Percentiles rank a stretch among this genome's conserved stretches.
These are phyloP conservation scores for Cairneyella variabilis DNA, from an alignment of 495 filamentous ascomycete genomes.

Conservation along the genomic window DNA sequence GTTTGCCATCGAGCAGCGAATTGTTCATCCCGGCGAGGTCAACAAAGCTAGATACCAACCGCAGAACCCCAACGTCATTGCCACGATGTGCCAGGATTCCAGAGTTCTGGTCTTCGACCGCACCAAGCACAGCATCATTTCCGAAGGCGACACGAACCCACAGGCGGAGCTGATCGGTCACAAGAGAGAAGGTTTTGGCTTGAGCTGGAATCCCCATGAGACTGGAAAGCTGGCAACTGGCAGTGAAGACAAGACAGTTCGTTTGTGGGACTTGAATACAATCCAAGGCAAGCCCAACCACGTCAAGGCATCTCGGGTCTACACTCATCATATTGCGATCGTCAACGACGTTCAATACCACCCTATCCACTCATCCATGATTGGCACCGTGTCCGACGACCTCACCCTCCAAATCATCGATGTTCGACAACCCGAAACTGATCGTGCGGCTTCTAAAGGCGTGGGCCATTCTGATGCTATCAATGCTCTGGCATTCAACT, in stretches of 20 bases:
- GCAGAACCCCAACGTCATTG: conserved; percentile 96
- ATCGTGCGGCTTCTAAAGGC: conserved; percentile 61
- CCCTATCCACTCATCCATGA: conserved; percentile 72
- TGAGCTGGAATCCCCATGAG: conserved; percentile 85
- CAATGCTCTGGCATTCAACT: conserved; percentile 92
- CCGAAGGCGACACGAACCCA: conserved; percentile 66
- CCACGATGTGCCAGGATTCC: conserved; percentile 85
- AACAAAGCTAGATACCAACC: conserved; percentile 98
- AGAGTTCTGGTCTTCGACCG: conserved; percentile 90
- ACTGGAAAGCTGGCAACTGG: conserved; percentile 83
- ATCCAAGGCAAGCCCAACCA: conserved; percentile 66
- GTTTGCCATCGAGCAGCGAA: conserved; percentile 89
- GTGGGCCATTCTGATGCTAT: conserved; percentile 81
- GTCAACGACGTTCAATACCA: conserved; percentile 98
- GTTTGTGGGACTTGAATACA: conserved; percentile 81
- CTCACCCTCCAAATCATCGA: conserved; percentile 90
- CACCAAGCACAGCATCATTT: conserved; percentile 81
- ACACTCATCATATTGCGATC: conserved; percentile 82
- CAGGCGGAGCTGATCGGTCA: conserved; percentile 87
- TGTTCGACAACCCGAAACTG: conserved; percentile 59
- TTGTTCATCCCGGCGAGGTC: conserved; percentile 93
- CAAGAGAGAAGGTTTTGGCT: conserved; percentile 85
- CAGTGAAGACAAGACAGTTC: conserved; percentile 85
- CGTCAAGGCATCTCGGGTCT: conserved; percentile 66
- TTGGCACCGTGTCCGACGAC: conserved; percentile 94